phyloP scores from a whole-genome alignment of 2,329 filamentous ascomycete species.

The Onygenales sp. region DNA sequence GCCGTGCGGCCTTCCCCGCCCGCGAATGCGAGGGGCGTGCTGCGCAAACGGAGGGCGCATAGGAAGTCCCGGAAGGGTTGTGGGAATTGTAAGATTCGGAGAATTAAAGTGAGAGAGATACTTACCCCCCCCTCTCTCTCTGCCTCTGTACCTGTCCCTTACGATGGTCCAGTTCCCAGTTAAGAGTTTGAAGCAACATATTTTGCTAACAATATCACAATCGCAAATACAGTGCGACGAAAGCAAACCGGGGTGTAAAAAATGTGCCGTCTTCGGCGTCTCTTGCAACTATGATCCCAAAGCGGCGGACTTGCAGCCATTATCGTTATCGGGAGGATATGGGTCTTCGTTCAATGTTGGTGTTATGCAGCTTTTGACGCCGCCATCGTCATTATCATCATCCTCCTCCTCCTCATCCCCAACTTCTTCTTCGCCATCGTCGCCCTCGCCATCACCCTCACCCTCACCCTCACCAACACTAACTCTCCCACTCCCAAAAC shows the following conservation, averaged over 20 bases:
- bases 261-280: not conserved
- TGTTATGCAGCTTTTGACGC: too few species aligned
- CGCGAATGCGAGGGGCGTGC: too few species aligned
- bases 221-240: not conserved
- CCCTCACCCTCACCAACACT: not conserved
- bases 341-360: too few species aligned
- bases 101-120: not conserved
- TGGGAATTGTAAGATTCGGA: not conserved
- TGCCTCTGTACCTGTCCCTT: too few species aligned
- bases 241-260: not conserved
- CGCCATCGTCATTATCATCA: too few species aligned
- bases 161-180: too few species aligned
- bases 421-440: not conserved
- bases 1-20: too few species aligned
- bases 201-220: not conserved
- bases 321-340: too few species aligned
- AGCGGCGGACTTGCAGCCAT: not conserved
- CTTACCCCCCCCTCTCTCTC: not conserved
- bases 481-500: not conserved
- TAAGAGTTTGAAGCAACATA: not conserved
- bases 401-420: too few species aligned
- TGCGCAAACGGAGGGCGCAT: not conserved
- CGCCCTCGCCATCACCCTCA: not conserved
- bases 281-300: conserved; percentile 1
- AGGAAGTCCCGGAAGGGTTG: not conserved